Percentiles rank a stretch among this genome's conserved stretches.
Evolutionary conservation across 768 basidiomycete genomes (phyloP).

Genomic region (Rhodocollybia butyracea): DNA sequence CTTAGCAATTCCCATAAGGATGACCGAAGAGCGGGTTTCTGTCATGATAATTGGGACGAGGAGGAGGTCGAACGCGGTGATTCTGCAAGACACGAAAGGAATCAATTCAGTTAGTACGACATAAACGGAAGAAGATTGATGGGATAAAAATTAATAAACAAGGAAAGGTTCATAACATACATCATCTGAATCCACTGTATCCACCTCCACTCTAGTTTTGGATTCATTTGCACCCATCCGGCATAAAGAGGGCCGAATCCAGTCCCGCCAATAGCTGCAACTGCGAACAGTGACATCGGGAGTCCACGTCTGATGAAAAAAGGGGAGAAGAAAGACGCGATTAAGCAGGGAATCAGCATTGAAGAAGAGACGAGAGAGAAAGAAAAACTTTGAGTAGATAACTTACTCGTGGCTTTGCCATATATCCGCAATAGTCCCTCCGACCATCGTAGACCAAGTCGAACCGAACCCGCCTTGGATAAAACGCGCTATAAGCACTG

Average conservation of each 20-base stretch:
- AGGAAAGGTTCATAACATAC: slow-evolving; percentile 26
- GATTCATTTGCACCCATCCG: slow-evolving; percentile 65
- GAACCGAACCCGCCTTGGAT: slow-evolving; percentile 66
- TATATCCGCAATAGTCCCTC: slow-evolving; percentile 71
- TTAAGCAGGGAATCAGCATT: no score
- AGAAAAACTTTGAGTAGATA: no score
- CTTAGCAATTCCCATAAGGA: slow-evolving; percentile 64
- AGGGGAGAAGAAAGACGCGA: no score
- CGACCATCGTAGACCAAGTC: slow-evolving; percentile 70
- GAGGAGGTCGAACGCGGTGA: slow-evolving; percentile 48
- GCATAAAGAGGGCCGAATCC: slow-evolving; percentile 63
- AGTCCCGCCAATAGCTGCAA: slow-evolving; percentile 55
- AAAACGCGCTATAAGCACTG: slow-evolving; percentile 65
- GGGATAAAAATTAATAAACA: neutral
- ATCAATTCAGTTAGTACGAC: no score
- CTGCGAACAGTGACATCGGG: slow-evolving; percentile 74
- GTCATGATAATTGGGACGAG: slow-evolving; percentile 52
- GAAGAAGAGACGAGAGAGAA: neutral
- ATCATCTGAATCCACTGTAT: slow-evolving; percentile 81
- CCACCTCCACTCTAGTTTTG: slow-evolving; percentile 69
- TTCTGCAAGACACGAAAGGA: slow-evolving; percentile 35
- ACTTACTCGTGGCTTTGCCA: slow-evolving; percentile 60
- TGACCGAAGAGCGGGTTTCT: slow-evolving; percentile 72
- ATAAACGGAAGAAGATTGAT: no score
- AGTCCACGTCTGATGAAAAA: slow-evolving; percentile 54